These are phyloP conservation scores for Mycena venus DNA, from an alignment of 768 basidiomycete genomes.

Conservation along the genomic window DNA sequence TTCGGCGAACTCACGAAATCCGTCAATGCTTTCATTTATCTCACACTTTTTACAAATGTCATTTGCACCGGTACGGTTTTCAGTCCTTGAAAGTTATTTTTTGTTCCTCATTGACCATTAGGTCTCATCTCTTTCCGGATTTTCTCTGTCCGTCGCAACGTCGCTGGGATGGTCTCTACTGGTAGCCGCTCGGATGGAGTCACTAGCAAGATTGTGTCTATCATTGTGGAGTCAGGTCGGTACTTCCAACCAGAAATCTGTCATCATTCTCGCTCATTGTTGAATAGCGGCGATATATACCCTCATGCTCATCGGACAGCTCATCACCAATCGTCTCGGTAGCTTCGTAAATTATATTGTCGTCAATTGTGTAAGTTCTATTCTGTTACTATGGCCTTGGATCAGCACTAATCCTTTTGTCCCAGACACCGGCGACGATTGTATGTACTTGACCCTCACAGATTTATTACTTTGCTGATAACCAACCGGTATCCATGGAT, in stretches of 20 bases:
- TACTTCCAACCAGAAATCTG: not conserved
- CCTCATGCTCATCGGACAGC: not conserved
- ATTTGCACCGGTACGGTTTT: not conserved
- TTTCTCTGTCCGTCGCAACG: not conserved
- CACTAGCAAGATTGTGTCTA: not conserved
- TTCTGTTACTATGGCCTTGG: not conserved
- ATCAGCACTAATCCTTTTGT: not conserved
- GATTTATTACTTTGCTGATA: not conserved
- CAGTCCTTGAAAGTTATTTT: not conserved
- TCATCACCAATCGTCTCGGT: not conserved
- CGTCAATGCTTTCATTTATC: not conserved
- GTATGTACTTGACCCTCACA: too few species aligned
- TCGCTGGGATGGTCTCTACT: not conserved
- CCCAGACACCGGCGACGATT: not conserved
- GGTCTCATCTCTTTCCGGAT: slow-evolving; percentile 2
- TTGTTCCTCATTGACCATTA: not conserved
- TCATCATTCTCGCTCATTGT: too few species aligned
- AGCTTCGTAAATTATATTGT: not conserved
- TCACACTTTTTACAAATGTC: not conserved
- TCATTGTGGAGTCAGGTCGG: not conserved
- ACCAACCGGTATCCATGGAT: too few species aligned
- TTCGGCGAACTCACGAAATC: not conserved
- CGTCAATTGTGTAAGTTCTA: not conserved
- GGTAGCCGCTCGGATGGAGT: too few species aligned
- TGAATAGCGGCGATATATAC: not conserved